These are phyloP conservation scores for Pseudogymnoascus sp. DNA, from an alignment of 2,329 filamentous ascomycete genomes.

Conservation along the genomic window DNA sequence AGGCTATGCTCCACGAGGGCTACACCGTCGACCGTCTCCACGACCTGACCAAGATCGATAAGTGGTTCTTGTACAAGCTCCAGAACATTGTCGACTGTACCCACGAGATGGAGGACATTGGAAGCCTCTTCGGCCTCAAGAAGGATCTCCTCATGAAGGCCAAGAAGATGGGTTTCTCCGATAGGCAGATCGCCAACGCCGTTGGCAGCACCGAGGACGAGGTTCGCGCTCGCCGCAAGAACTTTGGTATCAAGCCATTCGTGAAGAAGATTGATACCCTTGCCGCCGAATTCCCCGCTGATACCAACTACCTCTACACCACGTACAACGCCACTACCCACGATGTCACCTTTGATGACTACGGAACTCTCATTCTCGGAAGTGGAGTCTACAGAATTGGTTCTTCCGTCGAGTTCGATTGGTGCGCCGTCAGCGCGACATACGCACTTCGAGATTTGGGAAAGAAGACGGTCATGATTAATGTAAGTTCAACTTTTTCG, in stretches of 20 bases:
- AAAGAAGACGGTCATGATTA: slow-evolving; percentile 98
- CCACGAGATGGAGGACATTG: slow-evolving; percentile 73
- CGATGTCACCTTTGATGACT: slow-evolving; percentile 88
- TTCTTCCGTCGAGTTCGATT: slow-evolving; percentile 96
- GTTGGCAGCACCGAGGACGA: slow-evolving; percentile 82
- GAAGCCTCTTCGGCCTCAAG: slow-evolving; percentile 74
- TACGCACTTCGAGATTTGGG: slow-evolving; percentile 75
- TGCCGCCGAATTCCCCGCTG: slow-evolving; percentile 89
- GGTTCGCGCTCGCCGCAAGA: slow-evolving; percentile 74
- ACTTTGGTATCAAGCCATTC: slow-evolving; percentile 85
- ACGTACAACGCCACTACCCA: slow-evolving; percentile 95
- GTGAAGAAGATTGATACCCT: slow-evolving; percentile 98
- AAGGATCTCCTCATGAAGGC: slow-evolving; percentile 82
- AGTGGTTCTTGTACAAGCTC: slow-evolving; percentile 98
- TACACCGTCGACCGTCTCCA: slow-evolving; percentile 90
- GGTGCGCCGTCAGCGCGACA: slow-evolving; percentile 90
- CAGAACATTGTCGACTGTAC: slow-evolving; percentile 93
- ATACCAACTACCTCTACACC: slow-evolving; percentile 94
- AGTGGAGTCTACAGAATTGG: slow-evolving; percentile 97
- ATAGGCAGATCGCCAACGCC: slow-evolving; percentile 84
- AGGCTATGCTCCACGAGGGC: slow-evolving; percentile 94
- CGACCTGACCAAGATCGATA: slow-evolving; percentile 95
- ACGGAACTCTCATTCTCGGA: slow-evolving; percentile 80
- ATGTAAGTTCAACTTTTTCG: slow-evolving; percentile 40
- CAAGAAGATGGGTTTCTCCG: slow-evolving; percentile 97